Evolutionary conservation across 371 early-diverging fungal species (phyloP), one percentile per base, ranked within the genome.

Genomic region (Mortierella sp.): DNA sequence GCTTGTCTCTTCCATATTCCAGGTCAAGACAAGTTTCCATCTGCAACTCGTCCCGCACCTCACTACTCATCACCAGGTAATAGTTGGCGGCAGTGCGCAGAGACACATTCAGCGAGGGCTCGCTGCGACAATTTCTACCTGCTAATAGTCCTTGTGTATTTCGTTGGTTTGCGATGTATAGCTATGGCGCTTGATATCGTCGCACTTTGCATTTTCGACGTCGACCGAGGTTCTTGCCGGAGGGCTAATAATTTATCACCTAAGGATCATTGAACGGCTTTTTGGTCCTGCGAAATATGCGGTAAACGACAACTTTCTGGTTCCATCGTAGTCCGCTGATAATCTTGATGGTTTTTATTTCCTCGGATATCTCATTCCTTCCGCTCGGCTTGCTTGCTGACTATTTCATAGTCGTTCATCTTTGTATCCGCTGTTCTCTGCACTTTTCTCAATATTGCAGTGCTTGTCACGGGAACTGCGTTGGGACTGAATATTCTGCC

Each of bases 151-250:
- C n/a, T n/a, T n/a, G n/a, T n/a, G n/a, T n/a, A n/a, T n/a, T n/a
- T n/a, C n/a, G n/a, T n/a, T n/a, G n/a, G n/a, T n/a, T n/a, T n/a
- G n/a, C n/a, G n/a, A n/a, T 55, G 7, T 23, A 3, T 57, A 90
- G 89, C 84, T 85, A 48, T 89, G 87, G 87, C 84, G 91, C 31
- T 63, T 89, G 11, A 51, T 89, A 7, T 80, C 85, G 1, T 84
- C 86, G 6, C 91, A 89, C 27, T 66, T 83, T 32, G 87, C 83
- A 12, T 93, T 92, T 65, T 72, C 83, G 6, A 89, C 79, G 44
- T 89, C 90, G 11, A 81, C 88, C 0, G 92, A 91, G 63, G 71
- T 92, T 26, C 83, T 93, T 15, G 88, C 90, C 56, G 92, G 90
- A 11, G 79, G 87, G 23, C 57, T 91, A 9, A 62, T 93, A 41